A percentile compares a stretch with the other conserved stretches of the same genome.
Conservation (phyloP, 108 stramenopile species). For the Cyclostephanos tholiformis region DNA sequence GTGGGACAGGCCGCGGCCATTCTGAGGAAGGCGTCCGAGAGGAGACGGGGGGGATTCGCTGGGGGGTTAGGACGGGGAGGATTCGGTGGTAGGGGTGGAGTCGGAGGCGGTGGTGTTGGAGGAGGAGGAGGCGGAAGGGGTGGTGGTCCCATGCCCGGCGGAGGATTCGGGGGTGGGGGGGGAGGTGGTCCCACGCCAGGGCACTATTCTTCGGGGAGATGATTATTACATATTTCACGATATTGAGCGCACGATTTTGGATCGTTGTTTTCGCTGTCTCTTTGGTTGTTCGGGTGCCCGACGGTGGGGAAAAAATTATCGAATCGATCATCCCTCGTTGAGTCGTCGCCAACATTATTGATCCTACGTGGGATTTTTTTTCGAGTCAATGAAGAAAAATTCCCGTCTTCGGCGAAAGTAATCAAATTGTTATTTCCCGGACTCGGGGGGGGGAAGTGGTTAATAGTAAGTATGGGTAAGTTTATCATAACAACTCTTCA, state of each 20-base stretch:
- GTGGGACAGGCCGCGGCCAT: conserved; percentile 92
- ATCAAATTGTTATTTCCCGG: background rate
- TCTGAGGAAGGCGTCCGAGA: conserved; percentile 80
- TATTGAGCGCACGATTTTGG: background rate
- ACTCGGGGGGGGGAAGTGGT: background rate
- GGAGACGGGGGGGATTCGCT: conserved; percentile 64
- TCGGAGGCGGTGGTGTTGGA: conserved; percentile 36
- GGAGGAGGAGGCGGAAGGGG: conserved; percentile 35
- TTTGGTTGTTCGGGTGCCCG: too few species aligned
- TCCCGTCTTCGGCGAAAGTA: background rate
- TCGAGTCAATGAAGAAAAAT: too few species aligned
- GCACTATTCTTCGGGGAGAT: conserved; percentile 31
- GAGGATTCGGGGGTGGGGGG: background rate
- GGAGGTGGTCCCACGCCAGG: conserved; percentile 25
- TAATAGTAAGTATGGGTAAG: conserved; percentile 8
- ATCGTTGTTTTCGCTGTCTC: background rate
- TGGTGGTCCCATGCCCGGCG: conserved; percentile 2
- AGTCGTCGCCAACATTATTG: too few species aligned
- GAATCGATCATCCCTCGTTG: background rate
- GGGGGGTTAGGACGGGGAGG: conserved; percentile 63
- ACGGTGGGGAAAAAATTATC: background rate
- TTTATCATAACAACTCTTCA: background rate
- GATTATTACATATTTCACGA: conserved; percentile 2
- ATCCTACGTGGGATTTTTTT: too few species aligned
- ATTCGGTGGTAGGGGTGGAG: conserved; percentile 50